Base-by-base conservation (phyloP, 164 flowering plant genomes). In the Dillenia turbinata region DNA sequence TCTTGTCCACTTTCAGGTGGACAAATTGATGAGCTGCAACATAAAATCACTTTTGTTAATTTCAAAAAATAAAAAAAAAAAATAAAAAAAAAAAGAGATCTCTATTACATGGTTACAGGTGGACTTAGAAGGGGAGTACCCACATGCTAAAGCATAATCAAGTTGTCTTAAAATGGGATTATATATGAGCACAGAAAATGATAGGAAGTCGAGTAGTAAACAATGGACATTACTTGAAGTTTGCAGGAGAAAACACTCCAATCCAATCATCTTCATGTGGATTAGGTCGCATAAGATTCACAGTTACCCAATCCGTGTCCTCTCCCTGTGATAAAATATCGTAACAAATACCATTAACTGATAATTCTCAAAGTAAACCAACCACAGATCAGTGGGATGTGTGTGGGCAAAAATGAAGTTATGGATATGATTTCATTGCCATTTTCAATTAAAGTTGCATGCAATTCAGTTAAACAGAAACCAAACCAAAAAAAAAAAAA, bases 1-100 rank as follows among this genome's bases (percentile, higher is more conserved):
- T 65, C 69, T 66, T 54, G 66, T 0, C 68, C 80, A 68, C 62
- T 24, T 44, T 44, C 69, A 1, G 79, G 72, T 5, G 68, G 43
- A 69, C 88, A 87, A n/a, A 62, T 59, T 12, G 86, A 80, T 65
- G 77, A 76, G 68, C 93, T 85, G 85, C 64, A 63, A 78, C 13
- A 64, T 56, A 16, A 59, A 49, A 65, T 11, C 14, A 44, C 45
- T 17, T 49, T 17, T 22, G 44, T 22, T 9, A 50, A 22, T 49
- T 40, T 49, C 17, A 14, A 13, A 3, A 17, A 16, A 2, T 0
- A 15, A 12, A 51, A 51, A 15, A n/a, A 12, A 51, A 12, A 2
- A 15, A 51, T 15, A 51, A 14, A 14, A 12, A 14, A 26, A 26
- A 26, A 26, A 26, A 33, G 5, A 33, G 40, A 33, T 33, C 40